phyloP scores from a whole-genome alignment of 2,329 filamentous ascomycete genomes.

The Ophiocordyceps polyrhachis-furcata region DNA sequence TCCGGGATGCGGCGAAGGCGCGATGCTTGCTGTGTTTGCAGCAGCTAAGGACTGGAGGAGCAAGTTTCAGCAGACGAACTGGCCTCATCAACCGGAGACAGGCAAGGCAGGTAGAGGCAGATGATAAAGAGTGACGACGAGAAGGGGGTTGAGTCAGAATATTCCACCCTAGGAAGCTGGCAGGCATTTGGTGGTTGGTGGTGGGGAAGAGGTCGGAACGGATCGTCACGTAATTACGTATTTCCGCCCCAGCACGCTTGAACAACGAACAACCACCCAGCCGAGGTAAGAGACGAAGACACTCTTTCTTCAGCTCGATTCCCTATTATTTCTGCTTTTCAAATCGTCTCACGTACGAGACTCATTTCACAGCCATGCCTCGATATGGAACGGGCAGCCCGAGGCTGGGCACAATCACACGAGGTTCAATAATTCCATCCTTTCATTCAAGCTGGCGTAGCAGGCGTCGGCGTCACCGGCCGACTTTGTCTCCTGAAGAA shows the following conservation, averaged over 20 bases:
- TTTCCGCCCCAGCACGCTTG: too few species aligned
- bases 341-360: too few species aligned
- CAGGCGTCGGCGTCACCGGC: conserved; percentile 26
- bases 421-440: too few species aligned
- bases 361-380: neutral
- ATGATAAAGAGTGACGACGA: neutral
- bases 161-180: neutral
- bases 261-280: neutral
- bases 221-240: neutral
- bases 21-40: conserved; percentile 1
- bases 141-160: conserved; percentile 1
- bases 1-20: conserved; percentile 12
- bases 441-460: too few species aligned
- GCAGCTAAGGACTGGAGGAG: neutral
- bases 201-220: neutral
- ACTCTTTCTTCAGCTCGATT: too few species aligned
- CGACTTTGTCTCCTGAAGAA: conserved; percentile 42
- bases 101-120: neutral
- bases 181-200: neutral
- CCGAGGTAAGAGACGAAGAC: neutral
- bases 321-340: too few species aligned
- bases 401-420: too few species aligned
- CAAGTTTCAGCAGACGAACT: conserved; percentile 4
- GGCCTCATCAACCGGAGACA: conserved; percentile 10
- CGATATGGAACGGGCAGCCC: neutral